phyloP scores from a whole-genome alignment of 2,329 filamentous ascomycete species.

The Colletotrichum musicola region DNA sequence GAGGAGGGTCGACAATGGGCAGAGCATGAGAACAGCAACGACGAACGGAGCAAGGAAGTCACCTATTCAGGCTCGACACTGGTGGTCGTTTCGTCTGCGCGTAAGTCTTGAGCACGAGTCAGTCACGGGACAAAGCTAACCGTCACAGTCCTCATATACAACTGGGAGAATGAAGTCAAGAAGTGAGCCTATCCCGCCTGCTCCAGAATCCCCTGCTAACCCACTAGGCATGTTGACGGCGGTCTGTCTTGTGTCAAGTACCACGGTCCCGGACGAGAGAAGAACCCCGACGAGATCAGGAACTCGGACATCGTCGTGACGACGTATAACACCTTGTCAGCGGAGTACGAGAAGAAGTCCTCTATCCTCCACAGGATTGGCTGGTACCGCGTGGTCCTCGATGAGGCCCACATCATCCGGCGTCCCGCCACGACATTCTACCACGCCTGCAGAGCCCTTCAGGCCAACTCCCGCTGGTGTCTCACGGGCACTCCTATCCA shows the following conservation, averaged over 20 bases:
- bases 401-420: slow-evolving; percentile 64
- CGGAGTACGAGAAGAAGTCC: slow-evolving; percentile 46
- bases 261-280: slow-evolving; percentile 49
- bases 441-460: slow-evolving; percentile 55
- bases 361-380: slow-evolving; percentile 48
- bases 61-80: slow-evolving; percentile 54
- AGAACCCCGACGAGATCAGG: slow-evolving; percentile 44
- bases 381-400: slow-evolving; percentile 58
- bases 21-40: slow-evolving; percentile 33
- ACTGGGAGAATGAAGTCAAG: slow-evolving; percentile 55
- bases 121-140: slow-evolving; percentile 28
- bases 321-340: slow-evolving; percentile 60
- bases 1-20: slow-evolving; percentile 53
- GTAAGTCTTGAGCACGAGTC: slow-evolving; percentile 45
- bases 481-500: slow-evolving; percentile 67
- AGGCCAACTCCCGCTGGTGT: slow-evolving; percentile 63
- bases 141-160: slow-evolving; percentile 53
- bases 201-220: background rate
- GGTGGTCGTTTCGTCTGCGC: slow-evolving; percentile 57
- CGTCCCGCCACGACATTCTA: slow-evolving; percentile 59
- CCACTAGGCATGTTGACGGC: slow-evolving; percentile 48
- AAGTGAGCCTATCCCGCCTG: slow-evolving; percentile 43
- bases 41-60: slow-evolving; percentile 35
- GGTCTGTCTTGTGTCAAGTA: slow-evolving; percentile 50
- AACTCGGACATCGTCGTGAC: slow-evolving; percentile 59